Evolutionary conservation across 805 yeast genomes (phyloP).

Genomic region (Saccharomycopsis sp.): DNA sequence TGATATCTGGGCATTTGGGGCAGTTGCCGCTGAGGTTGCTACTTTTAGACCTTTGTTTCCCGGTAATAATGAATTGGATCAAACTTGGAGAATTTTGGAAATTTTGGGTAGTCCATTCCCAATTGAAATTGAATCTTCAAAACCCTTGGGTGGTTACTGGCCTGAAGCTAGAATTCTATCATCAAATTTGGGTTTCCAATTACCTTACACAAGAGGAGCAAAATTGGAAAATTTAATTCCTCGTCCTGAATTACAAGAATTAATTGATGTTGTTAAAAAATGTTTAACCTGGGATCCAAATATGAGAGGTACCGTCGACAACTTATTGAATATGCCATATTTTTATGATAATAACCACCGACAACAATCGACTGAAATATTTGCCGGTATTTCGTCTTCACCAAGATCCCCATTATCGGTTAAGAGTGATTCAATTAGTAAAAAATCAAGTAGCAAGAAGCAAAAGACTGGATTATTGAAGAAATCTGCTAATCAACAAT

Average conservation of each 20-base stretch:
- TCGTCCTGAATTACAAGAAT: conserved; percentile 34
- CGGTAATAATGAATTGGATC: conserved; percentile 74
- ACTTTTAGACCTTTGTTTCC: conserved; percentile 77
- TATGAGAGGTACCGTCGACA: conserved; percentile 47
- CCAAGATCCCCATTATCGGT: conserved; percentile 2
- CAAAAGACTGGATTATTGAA: conserved; percentile 4
- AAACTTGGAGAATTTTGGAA: conserved; percentile 58
- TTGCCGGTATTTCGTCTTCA: background rate
- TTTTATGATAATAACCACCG: conserved; percentile 37
- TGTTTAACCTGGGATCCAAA: conserved; percentile 77
- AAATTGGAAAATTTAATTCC: conserved; percentile 40
- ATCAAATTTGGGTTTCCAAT: conserved; percentile 43
- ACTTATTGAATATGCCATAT: conserved; percentile 44
- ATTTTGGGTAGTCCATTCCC: conserved; percentile 66
- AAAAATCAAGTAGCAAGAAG: conserved; percentile 1
- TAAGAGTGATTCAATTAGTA: background rate
- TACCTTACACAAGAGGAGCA: conserved; percentile 51
- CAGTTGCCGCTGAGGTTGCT: conserved; percentile 68
- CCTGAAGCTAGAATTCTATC: conserved; percentile 51
- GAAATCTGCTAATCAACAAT: conserved; percentile 9
- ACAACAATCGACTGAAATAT: background rate
- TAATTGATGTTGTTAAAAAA: conserved; percentile 36
- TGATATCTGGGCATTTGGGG: conserved; percentile 85
- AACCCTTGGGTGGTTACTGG: conserved; percentile 71
- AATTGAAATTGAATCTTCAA: conserved; percentile 12